These are phyloP conservation scores for Colletotrichum ledebouriae DNA, from an alignment of 2,329 filamentous ascomycete species.

Conservation along the genomic window DNA sequence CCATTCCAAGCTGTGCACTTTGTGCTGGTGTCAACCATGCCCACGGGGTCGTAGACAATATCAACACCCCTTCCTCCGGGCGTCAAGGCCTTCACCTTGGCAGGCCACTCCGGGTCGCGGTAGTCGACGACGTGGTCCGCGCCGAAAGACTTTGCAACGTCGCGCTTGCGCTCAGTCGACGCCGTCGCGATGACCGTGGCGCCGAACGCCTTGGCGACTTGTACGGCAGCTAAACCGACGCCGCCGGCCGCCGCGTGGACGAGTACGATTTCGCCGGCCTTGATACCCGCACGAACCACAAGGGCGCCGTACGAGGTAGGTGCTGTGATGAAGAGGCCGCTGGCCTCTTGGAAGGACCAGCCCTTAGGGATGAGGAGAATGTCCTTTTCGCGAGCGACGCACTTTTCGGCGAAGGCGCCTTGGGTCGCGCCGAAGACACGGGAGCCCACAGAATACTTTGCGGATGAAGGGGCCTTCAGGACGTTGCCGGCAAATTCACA, in stretches of 20 bases:
- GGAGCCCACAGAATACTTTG: constrained; percentile 81
- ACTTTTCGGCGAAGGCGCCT: constrained; percentile 86
- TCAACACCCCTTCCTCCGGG: constrained; percentile 82
- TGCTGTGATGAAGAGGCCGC: constrained; percentile 91
- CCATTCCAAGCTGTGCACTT: constrained; percentile 97
- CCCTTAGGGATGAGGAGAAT: constrained; percentile 82
- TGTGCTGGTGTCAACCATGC: constrained; percentile 86
- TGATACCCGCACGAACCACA: constrained; percentile 81
- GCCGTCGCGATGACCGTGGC: constrained; percentile 95
- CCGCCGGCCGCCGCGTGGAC: constrained; percentile 94
- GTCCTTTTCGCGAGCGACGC: constrained; percentile 74
- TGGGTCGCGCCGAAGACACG: constrained; percentile 89
- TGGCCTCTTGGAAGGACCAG: constrained; percentile 88
- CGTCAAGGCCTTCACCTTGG: constrained; percentile 81
- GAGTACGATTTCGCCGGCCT: constrained; percentile 86
- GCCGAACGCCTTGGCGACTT: constrained; percentile 91
- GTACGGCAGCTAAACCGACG: constrained; percentile 90
- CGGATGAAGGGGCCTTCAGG: constrained; percentile 71
- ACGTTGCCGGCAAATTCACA: constrained; percentile 88
- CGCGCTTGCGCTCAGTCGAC: constrained; percentile 82
- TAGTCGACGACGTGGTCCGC: constrained; percentile 90
- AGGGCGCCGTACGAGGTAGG: constrained; percentile 90
- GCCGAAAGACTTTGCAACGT: constrained; percentile 83
- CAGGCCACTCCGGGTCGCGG: constrained; percentile 72
- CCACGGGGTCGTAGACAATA: constrained; percentile 95